Percentiles rank a stretch among this genome's conserved stretches.
These are phyloP conservation scores for Hymenoscyphus salicellus DNA, from an alignment of 2,329 filamentous ascomycete species.

Conservation along the genomic window DNA sequence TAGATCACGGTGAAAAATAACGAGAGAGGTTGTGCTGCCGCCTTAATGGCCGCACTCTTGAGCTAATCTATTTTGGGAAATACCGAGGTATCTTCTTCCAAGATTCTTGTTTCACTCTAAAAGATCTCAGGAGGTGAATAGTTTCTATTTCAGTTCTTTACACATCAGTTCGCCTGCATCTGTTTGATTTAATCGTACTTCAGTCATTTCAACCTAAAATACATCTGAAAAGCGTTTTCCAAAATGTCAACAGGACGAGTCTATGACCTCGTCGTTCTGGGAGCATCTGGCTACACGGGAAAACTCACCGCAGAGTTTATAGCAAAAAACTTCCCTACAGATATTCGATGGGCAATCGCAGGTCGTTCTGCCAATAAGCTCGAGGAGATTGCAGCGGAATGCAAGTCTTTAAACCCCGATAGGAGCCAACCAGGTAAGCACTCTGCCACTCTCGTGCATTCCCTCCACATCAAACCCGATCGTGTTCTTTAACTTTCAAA, in stretches of 20 bases:
- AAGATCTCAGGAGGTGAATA: not conserved
- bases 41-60: no score
- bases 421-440: conserved; percentile 64
- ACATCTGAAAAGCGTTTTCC: not conserved
- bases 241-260: conserved; percentile 34
- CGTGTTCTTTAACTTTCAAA: no score
- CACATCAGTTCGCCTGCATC: not conserved
- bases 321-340: conserved; percentile 64
- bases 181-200: not conserved
- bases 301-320: conserved; percentile 74
- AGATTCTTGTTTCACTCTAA: not conserved
- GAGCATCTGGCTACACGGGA: conserved; percentile 80
- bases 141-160: not conserved
- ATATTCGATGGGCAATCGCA: conserved; percentile 83
- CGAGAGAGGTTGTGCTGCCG: no score
- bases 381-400: conserved; percentile 61
- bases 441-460: not conserved
- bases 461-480: not conserved
- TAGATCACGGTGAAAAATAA: no score
- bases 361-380: conserved; percentile 79
- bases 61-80: not conserved
- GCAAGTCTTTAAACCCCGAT: conserved; percentile 66
- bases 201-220: not conserved
- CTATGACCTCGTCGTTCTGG: conserved; percentile 65
- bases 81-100: not conserved